A percentile compares a stretch with the other conserved stretches of the same genome.
Conservation (phyloP, 2,329 filamentous ascomycete genomes). For the Aspergillus sp. region DNA sequence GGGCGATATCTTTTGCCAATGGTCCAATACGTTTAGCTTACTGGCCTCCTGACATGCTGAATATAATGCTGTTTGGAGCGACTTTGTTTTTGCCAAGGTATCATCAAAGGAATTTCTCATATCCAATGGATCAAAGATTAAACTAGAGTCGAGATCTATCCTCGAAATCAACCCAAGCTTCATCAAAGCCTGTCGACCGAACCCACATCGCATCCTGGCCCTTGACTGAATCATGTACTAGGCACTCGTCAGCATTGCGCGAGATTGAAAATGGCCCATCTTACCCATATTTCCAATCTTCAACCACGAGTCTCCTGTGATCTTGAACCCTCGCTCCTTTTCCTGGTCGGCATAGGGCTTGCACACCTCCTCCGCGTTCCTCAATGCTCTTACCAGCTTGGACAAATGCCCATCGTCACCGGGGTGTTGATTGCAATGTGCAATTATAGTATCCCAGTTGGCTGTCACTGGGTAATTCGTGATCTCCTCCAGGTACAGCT, state of each 20-base stretch:
- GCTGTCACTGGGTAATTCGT: conserved; percentile 61
- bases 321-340: conserved; percentile 35
- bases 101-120: no score
- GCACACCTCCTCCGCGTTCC: conserved; percentile 63
- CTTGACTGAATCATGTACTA: conserved; percentile 45
- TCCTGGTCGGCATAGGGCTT: conserved; percentile 36
- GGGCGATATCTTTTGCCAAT: no score
- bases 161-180: conserved; percentile 43
- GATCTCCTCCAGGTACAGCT: conserved; percentile 64
- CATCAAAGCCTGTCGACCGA: conserved; percentile 46
- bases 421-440: conserved; percentile 50
- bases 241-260: conserved; percentile 1
- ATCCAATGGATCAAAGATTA: no score
- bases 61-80: no score
- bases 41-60: no score
- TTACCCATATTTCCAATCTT: conserved; percentile 51
- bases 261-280: conserved; percentile 10
- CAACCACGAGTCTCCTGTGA: conserved; percentile 51
- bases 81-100: no score
- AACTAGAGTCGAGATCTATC: background rate
- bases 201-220: conserved; percentile 40
- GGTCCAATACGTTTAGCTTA: no score
- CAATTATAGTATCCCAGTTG: conserved; percentile 52
- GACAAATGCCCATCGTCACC: conserved; percentile 79
- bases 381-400: conserved; percentile 74